These are phyloP conservation scores for Datura wrightii DNA, from an alignment of 257 asterid genomes.

Conservation along the genomic window DNA sequence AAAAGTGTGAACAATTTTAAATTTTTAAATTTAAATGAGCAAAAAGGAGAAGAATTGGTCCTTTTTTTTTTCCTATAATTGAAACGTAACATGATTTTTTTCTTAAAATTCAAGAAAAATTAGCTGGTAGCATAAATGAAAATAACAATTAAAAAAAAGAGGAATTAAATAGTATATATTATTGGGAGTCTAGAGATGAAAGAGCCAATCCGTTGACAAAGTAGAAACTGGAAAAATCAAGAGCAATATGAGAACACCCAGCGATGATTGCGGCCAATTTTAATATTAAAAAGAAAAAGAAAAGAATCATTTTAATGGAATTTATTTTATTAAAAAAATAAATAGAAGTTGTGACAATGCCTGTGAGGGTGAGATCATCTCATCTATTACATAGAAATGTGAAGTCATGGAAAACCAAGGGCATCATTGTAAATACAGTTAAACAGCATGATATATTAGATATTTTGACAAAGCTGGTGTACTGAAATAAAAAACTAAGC, in stretches of 20 bases:
- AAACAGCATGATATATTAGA: too few species aligned
- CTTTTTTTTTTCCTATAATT: not conserved
- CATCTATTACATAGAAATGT: too few species aligned
- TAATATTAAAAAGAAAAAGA: not conserved
- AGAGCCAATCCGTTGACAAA: constrained; percentile 46
- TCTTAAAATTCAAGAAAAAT: too few species aligned
- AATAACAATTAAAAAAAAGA: not conserved
- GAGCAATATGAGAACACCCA: constrained; percentile 39
- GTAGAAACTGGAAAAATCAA: constrained; percentile 37
- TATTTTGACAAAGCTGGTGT: too few species aligned
- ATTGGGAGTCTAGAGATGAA: not conserved
- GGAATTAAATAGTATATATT: not conserved
- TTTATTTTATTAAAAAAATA: not conserved
- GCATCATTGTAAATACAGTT: too few species aligned
- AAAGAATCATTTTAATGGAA: not conserved
- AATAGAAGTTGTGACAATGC: not conserved
- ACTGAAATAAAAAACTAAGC: too few species aligned
- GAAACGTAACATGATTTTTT: not conserved
- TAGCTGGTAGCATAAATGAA: not conserved
- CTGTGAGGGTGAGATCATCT: constrained; percentile 13
- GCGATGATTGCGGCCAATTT: constrained; percentile 71
- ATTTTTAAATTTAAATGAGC: not conserved
- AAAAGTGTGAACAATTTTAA: not conserved
- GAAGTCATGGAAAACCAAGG: too few species aligned
- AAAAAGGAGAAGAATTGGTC: not conserved